A percentile compares a stretch with the other conserved stretches of the same genome.
These are phyloP conservation scores for Mortierella claussenii DNA, from an alignment of 192 early-diverging fungal species.

Conservation along the genomic window DNA sequence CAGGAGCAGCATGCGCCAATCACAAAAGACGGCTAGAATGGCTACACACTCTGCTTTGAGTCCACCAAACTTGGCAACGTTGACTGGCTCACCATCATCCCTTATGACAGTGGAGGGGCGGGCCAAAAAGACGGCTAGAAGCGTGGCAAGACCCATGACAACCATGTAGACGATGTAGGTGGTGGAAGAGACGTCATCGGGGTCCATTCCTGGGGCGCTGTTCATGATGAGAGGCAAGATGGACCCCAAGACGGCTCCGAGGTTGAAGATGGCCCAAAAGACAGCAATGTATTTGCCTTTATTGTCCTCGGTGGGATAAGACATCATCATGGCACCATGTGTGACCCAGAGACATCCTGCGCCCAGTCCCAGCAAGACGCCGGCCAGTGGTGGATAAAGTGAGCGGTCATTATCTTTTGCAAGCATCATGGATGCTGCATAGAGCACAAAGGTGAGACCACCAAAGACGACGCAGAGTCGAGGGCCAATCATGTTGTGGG, in stretches of 20 bases:
- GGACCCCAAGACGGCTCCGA: constrained; percentile 85
- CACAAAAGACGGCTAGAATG: constrained; percentile 67
- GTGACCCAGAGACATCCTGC: constrained; percentile 81
- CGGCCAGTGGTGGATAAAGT: constrained; percentile 75
- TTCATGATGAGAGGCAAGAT: constrained; percentile 77
- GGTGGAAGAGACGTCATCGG: constrained; percentile 65
- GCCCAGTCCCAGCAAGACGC: constrained; percentile 78
- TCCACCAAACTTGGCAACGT: constrained; percentile 74
- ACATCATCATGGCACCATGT: constrained; percentile 87
- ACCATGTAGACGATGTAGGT: constrained; percentile 82
- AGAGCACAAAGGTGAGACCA: constrained; percentile 80
- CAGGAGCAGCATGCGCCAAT: constrained; percentile 74
- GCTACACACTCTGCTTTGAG: constrained; percentile 63
- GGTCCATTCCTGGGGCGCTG: constrained; percentile 42
- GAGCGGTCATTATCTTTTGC: constrained; percentile 64
- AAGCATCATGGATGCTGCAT: constrained; percentile 79
- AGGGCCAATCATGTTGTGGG: constrained; percentile 83
- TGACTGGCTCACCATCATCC: constrained; percentile 75
- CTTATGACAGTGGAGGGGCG: constrained; percentile 68
- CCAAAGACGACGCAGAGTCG: constrained; percentile 71
- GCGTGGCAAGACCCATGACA: constrained; percentile 71
- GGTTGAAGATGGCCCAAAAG: constrained; percentile 90
- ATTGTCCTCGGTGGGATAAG: constrained; percentile 83
- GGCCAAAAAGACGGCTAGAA: constrained; percentile 65
- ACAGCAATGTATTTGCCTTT: constrained; percentile 84